Evolutionary conservation across 2,329 filamentous ascomycete genomes (phyloP).

Genomic region (Botryotinia convoluta): DNA sequence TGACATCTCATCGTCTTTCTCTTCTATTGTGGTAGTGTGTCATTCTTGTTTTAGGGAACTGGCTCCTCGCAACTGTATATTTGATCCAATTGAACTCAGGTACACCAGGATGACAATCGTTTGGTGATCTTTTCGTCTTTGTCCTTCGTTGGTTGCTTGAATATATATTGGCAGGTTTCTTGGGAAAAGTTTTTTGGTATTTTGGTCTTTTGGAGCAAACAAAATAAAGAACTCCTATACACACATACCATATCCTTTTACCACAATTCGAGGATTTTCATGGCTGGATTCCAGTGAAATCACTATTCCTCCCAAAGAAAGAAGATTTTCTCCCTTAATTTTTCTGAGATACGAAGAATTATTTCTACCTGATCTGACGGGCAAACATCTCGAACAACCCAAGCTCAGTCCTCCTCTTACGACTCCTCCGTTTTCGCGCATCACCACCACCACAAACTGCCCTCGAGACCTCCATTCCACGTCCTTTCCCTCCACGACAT

Average conservation of each 20-base stretch:
- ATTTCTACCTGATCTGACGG: conserved; percentile 10
- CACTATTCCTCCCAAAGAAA: conserved; percentile 16
- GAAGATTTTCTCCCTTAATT: conserved; percentile 3
- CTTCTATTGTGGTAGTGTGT: conserved; percentile 18
- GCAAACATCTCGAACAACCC: conserved; percentile 9
- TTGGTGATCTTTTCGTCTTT: conserved; percentile 29
- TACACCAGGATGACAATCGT: conserved; percentile 30
- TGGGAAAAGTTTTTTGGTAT: conserved; percentile 16
- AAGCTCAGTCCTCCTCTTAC: conserved; percentile 10
- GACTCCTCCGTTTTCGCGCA: conserved; percentile 4
- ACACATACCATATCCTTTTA: conserved; percentile 8
- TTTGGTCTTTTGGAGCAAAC: conserved; percentile 17
- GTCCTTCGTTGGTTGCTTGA: conserved; percentile 30
- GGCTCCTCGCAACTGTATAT: conserved; percentile 30
- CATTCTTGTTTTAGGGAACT: conserved; percentile 28
- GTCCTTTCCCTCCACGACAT: conserved; percentile 13
- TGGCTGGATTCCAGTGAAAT: conserved; percentile 36
- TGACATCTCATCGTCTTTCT: conserved; percentile 33
- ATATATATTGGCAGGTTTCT: conserved; percentile 17
- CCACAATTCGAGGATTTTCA: conserved; percentile 27
- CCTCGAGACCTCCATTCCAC: conserved; percentile 11
- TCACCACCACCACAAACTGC: conserved; percentile 4
- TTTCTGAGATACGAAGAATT: conserved; percentile 10
- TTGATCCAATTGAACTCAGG: conserved; percentile 30
- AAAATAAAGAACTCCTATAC: conserved; percentile 13